A percentile compares a stretch with the other conserved stretches of the same genome.
These are phyloP conservation scores for Volvariella surrecta DNA, from an alignment of 1,284 basidiomycete species.

Conservation along the genomic window DNA sequence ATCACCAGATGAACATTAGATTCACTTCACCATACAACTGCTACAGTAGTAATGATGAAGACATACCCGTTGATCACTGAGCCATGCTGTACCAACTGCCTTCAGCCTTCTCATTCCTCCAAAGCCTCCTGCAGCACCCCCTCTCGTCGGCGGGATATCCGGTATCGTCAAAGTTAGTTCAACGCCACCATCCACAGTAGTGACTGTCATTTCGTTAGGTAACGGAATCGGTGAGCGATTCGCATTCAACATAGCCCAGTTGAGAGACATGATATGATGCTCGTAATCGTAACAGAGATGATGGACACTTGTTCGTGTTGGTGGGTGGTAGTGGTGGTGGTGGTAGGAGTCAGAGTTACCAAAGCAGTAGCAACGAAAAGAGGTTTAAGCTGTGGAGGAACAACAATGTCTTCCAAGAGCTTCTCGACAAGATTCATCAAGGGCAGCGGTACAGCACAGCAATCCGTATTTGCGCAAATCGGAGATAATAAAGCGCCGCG, in stretches of 20 bases:
- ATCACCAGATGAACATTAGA: too few relatives aligned
- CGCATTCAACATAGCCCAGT: slow-evolving; percentile 63
- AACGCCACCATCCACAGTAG: slow-evolving; percentile 44
- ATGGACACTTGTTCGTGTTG: not conserved
- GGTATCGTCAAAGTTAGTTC: slow-evolving; percentile 54
- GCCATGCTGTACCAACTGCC: slow-evolving; percentile 45
- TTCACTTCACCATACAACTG: too few relatives aligned
- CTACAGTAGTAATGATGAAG: too few relatives aligned
- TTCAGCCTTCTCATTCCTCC: slow-evolving; percentile 50
- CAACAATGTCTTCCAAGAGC: too few relatives aligned
- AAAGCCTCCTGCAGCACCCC: slow-evolving; percentile 37
- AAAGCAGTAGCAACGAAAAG: not conserved
- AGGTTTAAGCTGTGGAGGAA: too few relatives aligned
- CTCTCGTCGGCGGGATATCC: slow-evolving; percentile 32
- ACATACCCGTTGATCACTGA: slow-evolving; percentile 64
- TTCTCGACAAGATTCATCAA: too few relatives aligned
- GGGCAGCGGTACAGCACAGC: too few relatives aligned
- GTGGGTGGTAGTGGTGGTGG: not conserved
- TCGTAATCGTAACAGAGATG: not conserved
- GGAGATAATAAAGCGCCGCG: too few relatives aligned
- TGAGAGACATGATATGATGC: slow-evolving; percentile 72
- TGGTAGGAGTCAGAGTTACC: slow-evolving; percentile 7
- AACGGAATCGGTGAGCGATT: slow-evolving; percentile 55
- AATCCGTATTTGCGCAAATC: too few relatives aligned
- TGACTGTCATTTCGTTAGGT: slow-evolving; percentile 51